phyloP scores from a whole-genome alignment of 768 basidiomycete genomes.

The Mycena kentingensis region DNA sequence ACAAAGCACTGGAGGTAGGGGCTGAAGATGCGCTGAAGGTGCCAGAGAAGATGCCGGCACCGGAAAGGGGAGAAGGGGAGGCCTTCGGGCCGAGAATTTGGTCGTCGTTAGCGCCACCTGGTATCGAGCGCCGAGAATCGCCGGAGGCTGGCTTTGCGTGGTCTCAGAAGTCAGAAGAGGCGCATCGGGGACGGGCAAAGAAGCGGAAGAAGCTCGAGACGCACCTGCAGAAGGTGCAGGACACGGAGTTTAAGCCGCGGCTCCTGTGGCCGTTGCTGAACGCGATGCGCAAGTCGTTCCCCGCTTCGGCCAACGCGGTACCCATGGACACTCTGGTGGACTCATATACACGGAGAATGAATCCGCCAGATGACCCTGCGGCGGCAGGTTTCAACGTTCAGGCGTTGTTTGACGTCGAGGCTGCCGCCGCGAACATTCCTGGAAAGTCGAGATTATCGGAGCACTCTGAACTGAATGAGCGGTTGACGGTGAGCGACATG shows the following conservation, averaged over 20 bases:
- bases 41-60: not conserved
- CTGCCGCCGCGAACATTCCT: not conserved
- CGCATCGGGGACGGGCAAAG: not conserved
- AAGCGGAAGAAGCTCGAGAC: not conserved
- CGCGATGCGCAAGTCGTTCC: not conserved
- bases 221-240: not conserved
- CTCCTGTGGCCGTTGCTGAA: not conserved
- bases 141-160: no score
- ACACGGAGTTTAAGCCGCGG: not conserved
- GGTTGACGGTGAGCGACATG: not conserved
- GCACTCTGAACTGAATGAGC: not conserved
- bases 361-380: not conserved
- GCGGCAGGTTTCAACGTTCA: not conserved
- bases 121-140: no score
- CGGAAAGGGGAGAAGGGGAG: not conserved
- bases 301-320: not conserved
- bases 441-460: not conserved
- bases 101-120: not conserved
- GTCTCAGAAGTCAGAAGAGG: not conserved
- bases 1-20: not conserved
- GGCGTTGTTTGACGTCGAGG: not conserved
- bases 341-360: not conserved
- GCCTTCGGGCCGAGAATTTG: not conserved
- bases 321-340: not conserved
- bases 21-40: not conserved